These are phyloP conservation scores for Myrica gale DNA, from an alignment of 306 rosid genomes.

Conservation along the genomic window DNA sequence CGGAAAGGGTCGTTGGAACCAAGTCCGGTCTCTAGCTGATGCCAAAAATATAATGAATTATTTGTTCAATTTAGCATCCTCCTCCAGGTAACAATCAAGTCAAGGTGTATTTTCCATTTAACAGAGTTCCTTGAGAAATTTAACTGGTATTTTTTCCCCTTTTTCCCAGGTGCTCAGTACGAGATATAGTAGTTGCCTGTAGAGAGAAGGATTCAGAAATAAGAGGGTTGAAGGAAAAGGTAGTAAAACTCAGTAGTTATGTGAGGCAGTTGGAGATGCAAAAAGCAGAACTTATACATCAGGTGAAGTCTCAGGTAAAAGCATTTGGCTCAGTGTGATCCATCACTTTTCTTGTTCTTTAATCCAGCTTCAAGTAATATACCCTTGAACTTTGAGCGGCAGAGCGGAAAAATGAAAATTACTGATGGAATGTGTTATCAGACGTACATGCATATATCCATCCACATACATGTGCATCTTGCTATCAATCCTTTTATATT, in stretches of 20 bases:
- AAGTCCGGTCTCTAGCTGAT: slow-evolving; percentile 82
- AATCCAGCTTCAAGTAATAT: background rate
- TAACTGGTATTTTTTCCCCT: background rate
- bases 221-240: slow-evolving; percentile 74
- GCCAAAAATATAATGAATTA: slow-evolving; percentile 89
- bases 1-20: slow-evolving; percentile 96
- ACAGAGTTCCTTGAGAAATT: background rate
- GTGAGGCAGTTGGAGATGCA: slow-evolving; percentile 61
- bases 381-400: background rate
- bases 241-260: slow-evolving; percentile 54
- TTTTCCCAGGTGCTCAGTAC: slow-evolving; percentile 54
- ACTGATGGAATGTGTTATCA: no score
- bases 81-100: slow-evolving; percentile 63
- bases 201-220: slow-evolving; percentile 73
- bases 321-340: slow-evolving; percentile 15
- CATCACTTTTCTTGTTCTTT: background rate
- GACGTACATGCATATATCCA: no score
- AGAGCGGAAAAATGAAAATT: no score
- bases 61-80: slow-evolving; percentile 82
- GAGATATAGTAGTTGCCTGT: slow-evolving; percentile 64
- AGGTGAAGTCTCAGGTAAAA: slow-evolving; percentile 53
- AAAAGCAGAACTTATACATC: slow-evolving; percentile 61
- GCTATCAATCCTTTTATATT: no score
- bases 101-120: background rate
- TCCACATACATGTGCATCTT: no score